Conservation (phyloP, 1,284 basidiomycete genomes). For the Exobasidium cylindrosporum region DNA sequence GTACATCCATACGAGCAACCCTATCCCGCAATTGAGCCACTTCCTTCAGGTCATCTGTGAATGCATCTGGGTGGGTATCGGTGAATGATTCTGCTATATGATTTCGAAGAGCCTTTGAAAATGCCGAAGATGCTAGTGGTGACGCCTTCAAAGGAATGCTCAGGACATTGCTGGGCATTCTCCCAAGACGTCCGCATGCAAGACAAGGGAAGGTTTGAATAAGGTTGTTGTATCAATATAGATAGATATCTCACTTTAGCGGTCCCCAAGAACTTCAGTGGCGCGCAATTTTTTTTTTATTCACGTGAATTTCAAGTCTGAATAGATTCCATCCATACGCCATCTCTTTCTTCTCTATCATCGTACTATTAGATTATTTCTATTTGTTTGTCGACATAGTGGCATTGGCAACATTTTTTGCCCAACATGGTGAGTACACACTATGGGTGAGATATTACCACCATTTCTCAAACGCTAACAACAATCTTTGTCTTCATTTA, state of each 20-base stretch:
- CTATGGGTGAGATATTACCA: background rate
- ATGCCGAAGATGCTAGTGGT: constrained; percentile 21
- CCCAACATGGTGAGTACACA: constrained; percentile 7
- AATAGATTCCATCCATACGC: background rate
- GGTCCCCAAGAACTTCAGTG: too few species aligned
- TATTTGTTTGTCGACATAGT: background rate
- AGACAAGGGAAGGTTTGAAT: background rate
- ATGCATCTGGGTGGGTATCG: constrained; percentile 83
- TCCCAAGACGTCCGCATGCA: too few species aligned
- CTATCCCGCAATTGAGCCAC: constrained; percentile 68
- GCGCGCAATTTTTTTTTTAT: background rate
- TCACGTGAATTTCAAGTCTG: background rate
- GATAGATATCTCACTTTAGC: too few species aligned
- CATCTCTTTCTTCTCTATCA: background rate
- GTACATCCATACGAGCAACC: constrained; percentile 62
- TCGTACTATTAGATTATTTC: background rate
- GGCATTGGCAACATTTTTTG: background rate
- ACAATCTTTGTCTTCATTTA: constrained; percentile 13
- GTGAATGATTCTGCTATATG: constrained; percentile 70
- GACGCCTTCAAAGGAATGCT: constrained; percentile 39
- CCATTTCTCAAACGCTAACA: background rate
- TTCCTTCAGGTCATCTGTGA: constrained; percentile 71
- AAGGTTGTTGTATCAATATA: background rate
- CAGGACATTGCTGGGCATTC: constrained; percentile 36
- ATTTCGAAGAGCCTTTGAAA: constrained; percentile 60